These are phyloP conservation scores for Backusella morwellensis DNA, from an alignment of 192 early-diverging fungal genomes.

Conservation along the genomic window DNA sequence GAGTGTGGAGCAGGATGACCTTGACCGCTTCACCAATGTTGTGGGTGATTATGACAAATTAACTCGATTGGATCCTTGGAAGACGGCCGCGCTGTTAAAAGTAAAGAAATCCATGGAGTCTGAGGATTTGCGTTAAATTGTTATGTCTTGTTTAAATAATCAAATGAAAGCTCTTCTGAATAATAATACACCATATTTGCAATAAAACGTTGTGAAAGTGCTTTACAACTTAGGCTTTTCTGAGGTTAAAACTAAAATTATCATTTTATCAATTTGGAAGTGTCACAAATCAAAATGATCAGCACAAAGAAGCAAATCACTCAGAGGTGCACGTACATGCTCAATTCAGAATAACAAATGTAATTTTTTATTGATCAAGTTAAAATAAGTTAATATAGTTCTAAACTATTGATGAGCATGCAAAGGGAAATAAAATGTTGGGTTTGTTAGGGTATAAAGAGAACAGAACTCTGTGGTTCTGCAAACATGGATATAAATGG, in stretches of 20 bases:
- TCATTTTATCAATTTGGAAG: not conserved
- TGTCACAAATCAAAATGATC: not conserved
- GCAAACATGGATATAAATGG: not conserved
- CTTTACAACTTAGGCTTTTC: not conserved
- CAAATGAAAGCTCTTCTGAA: not conserved
- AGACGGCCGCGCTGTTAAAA: conserved; percentile 84
- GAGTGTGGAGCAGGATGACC: conserved; percentile 75
- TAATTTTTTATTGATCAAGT: not conserved
- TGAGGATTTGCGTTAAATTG: conserved; percentile 19
- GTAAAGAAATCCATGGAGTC: conserved; percentile 81
- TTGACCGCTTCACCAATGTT: conserved; percentile 78
- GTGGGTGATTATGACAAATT: conserved; percentile 85
- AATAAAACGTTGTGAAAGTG: not conserved
- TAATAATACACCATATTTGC: not conserved
- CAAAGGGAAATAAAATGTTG: not conserved
- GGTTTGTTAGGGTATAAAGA: not conserved
- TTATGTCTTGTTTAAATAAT: not conserved
- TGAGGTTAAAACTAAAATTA: not conserved
- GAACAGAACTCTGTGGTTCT: not conserved
- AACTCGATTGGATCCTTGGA: conserved; percentile 95
- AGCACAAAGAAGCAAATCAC: not conserved
- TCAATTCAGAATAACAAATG: not conserved
- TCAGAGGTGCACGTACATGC: not conserved
- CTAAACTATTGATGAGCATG: not conserved
- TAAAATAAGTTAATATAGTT: not conserved